Base-by-base conservation (phyloP, 1,284 basidiomycete genomes). In the Cryptococcus floricola region DNA sequence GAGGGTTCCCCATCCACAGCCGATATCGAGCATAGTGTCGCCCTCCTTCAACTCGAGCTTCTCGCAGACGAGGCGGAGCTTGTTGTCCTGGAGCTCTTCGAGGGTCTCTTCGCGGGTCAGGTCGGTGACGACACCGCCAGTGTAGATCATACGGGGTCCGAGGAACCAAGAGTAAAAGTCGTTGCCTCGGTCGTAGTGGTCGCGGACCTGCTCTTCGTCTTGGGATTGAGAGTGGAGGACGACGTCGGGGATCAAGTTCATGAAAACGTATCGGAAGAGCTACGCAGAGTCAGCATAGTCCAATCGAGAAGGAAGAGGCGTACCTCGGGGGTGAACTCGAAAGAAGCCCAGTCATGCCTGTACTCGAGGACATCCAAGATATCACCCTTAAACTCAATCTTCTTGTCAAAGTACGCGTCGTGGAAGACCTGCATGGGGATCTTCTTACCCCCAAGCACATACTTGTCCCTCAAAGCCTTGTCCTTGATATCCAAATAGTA, bases 381-480 rank as follows among this genome's bases (percentile, higher is more conserved):
- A 72, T 98, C 93, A 87, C 92, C 92, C 60, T 97, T 98, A 76
- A 98, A 88, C 62, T 98, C 92, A 61, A 95, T 86, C 81, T 97
- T 97, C 62, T 87, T 87, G 59, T 95, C 93, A 78, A 99, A 98
- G 81, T 90, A 98, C 61, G 91, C 90, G 80, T 98, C 96, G 76
- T 98, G 88, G 82, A 97, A 96, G 63, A 89, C 79, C 79, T 98
- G 93, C 87, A 97, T 96, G 49, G 94, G 94, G 62, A 98, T 97
- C 80, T 97, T 98, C 75, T 87, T 86, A 75, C 67, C 75, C 31
- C 31, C 31, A 34, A 34, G 31, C 65, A 84, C 85, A 50, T 85
- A 78, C 80, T 93, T 97, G 66, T 86, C 82, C 79, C 85, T 88
- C 69, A 98, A 82, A 60, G 85, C 86, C 1, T 80, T 76, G 80